Base-by-base conservation (phyloP, 208 protist genomes). In the Phytomonas sp. region DNA sequence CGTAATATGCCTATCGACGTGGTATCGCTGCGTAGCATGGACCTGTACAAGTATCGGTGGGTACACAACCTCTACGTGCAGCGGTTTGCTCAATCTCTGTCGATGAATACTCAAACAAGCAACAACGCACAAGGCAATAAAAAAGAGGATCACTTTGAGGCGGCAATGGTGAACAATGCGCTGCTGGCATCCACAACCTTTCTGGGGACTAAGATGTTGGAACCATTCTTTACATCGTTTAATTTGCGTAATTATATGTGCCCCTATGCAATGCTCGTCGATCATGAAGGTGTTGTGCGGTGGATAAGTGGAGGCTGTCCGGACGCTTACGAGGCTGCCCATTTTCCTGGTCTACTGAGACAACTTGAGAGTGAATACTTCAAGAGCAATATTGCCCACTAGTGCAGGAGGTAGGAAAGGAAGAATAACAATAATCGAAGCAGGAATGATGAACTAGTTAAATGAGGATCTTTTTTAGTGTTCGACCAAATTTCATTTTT, bases 211-310 rank as follows among this genome's bases (percentile, higher is more conserved):
- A 73, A 80, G 66, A 69, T 95, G 29, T 75, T 93, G 66, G 73
- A 83, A 33, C 87, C 90, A 2, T 95, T 95, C 65, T 92, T 88
- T 64, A 51, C 67, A 36, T 70, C 78, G 0, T 68, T 95, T 20
- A 84, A 85, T 29, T 36, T 95, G 63, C 87, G 90, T 13, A 95
- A 95, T 72, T 95, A 95, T 68, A 79, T 95, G 13, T 73, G 80
- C 20, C 90, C 90, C 2, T 80, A 93, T 67, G 82, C 87, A 26
- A 88, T 95, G 79, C 75, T 95, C 29, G 80, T 95, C 11, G 90
- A 95, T 59, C 85, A 91, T 59, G 85, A 91, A 51, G 90, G 90
- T 20, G 67, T 83, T 30, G 76, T 95, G 43, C 83, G 90, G 2
- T 95, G 90, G 87, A 62, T 95, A 37, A 91, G 85, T 66, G 83